A percentile compares a stretch with the other conserved stretches of the same genome.
Conservation (phyloP, 2,329 filamentous ascomycete species). For the Fusarium sterilihyphosum region DNA sequence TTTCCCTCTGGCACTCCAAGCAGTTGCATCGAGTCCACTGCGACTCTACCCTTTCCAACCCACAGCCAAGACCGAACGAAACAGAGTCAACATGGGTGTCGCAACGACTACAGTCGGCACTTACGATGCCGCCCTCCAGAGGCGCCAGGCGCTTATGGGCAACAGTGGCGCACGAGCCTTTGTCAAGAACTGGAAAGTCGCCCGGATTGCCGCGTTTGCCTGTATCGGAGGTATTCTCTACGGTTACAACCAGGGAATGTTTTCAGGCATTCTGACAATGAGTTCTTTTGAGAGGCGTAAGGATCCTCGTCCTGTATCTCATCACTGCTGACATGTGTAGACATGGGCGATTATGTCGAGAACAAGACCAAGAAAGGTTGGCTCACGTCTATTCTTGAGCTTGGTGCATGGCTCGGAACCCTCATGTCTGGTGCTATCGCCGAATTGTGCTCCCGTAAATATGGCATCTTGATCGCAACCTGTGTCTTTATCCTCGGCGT, state of each 20-base stretch:
- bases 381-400: constrained; percentile 75
- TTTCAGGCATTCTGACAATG: constrained; percentile 71
- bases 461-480: constrained; percentile 73
- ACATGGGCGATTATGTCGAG: constrained; percentile 66
- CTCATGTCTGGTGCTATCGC: constrained; percentile 77
- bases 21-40: not conserved
- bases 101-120: constrained; percentile 17
- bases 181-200: constrained; percentile 69
- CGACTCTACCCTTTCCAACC: not conserved
- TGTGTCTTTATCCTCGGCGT: constrained; percentile 76
- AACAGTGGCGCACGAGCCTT: constrained; percentile 61
- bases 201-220: constrained; percentile 69
- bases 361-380: constrained; percentile 66
- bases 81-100: constrained; percentile 15
- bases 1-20: not conserved
- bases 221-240: constrained; percentile 71
- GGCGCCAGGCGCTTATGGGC: constrained; percentile 64
- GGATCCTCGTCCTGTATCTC: constrained; percentile 32
- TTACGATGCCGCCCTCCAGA: constrained; percentile 63
- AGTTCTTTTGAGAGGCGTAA: constrained; percentile 61
- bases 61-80: not conserved
- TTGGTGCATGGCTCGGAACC: constrained; percentile 81
- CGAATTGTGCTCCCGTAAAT: constrained; percentile 74
- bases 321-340: constrained; percentile 42
- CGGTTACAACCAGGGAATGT: constrained; percentile 76